These are phyloP conservation scores for Knufia petricola DNA, from an alignment of 2,329 filamentous ascomycete genomes.

Conservation along the genomic window DNA sequence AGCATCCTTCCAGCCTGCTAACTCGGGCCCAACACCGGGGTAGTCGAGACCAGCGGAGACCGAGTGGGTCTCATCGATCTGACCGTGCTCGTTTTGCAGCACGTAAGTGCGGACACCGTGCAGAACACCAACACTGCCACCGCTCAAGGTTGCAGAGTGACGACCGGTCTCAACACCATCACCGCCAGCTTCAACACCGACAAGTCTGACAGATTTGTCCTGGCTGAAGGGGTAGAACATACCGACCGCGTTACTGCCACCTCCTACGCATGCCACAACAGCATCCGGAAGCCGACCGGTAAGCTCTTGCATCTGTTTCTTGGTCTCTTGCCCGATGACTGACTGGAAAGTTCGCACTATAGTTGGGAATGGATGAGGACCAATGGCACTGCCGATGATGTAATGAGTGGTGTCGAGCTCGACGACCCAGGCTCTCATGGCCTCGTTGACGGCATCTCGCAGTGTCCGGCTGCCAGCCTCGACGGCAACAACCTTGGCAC, in stretches of 20 bases:
- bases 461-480: conserved; percentile 79
- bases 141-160: conserved; percentile 80
- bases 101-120: conserved; percentile 96
- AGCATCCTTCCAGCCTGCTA: conserved; percentile 86
- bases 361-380: conserved; percentile 93
- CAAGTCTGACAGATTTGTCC: conserved; percentile 72
- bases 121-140: conserved; percentile 81
- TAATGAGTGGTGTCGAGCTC: conserved; percentile 92
- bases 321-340: conserved; percentile 91
- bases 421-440: conserved; percentile 86
- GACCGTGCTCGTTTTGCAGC: conserved; percentile 82
- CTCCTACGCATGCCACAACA: conserved; percentile 92
- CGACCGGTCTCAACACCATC: conserved; percentile 78
- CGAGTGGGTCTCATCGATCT: conserved; percentile 91
- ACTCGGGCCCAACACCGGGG: conserved; percentile 88
- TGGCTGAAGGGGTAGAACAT: conserved; percentile 97
- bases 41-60: conserved; percentile 95
- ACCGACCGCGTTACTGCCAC: conserved; percentile 86
- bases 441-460: conserved; percentile 88
- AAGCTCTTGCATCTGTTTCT: conserved; percentile 75
- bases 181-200: conserved; percentile 91
- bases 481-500: conserved; percentile 84
- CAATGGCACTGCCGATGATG: conserved; percentile 95
- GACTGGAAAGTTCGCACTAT: conserved; percentile 97
- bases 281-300: conserved; percentile 87